These are phyloP conservation scores for Lanzia echinophila DNA, from an alignment of 2,329 filamentous ascomycete species.

Conservation along the genomic window DNA sequence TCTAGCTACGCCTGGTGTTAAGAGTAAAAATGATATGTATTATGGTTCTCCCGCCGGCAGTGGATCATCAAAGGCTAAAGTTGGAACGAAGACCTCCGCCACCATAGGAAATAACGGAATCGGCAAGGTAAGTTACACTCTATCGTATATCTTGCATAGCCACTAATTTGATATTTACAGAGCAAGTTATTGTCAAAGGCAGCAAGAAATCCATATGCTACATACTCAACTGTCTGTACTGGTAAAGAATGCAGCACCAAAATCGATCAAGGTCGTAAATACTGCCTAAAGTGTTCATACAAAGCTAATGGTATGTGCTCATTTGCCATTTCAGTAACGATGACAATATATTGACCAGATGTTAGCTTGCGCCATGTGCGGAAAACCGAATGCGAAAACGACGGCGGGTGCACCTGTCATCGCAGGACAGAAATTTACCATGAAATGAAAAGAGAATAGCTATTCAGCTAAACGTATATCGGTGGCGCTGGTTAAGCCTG, in stretches of 20 bases:
- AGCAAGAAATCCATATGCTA: slow-evolving; percentile 60
- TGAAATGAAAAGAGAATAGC: slow-evolving; percentile 39
- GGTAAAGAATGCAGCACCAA: slow-evolving; percentile 58
- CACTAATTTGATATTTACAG: slow-evolving; percentile 30
- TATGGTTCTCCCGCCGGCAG: slow-evolving; percentile 51
- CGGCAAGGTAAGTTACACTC: slow-evolving; percentile 43
- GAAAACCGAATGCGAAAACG: slow-evolving; percentile 49
- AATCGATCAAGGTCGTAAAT: slow-evolving; percentile 53
- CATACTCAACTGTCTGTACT: slow-evolving; percentile 47
- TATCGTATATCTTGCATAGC: neutral
- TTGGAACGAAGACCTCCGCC: slow-evolving; percentile 40
- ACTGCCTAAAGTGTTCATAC: slow-evolving; percentile 57
- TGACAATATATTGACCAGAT: slow-evolving; percentile 1
- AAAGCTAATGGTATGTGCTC: slow-evolving; percentile 47
- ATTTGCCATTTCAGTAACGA: neutral
- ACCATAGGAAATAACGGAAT: slow-evolving; percentile 53
- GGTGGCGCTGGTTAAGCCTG: neutral
- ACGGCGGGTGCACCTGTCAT: slow-evolving; percentile 47
- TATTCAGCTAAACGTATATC: neutral
- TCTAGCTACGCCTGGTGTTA: slow-evolving; percentile 57
- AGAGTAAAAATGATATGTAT: slow-evolving; percentile 62
- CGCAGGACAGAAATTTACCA: slow-evolving; percentile 54
- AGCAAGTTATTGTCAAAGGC: slow-evolving; percentile 58
- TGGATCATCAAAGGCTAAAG: slow-evolving; percentile 34
- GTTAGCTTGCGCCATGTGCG: slow-evolving; percentile 56